Evolutionary conservation across 1,284 basidiomycete species (phyloP).

Genomic region (Tylopilus orsonianus): DNA sequence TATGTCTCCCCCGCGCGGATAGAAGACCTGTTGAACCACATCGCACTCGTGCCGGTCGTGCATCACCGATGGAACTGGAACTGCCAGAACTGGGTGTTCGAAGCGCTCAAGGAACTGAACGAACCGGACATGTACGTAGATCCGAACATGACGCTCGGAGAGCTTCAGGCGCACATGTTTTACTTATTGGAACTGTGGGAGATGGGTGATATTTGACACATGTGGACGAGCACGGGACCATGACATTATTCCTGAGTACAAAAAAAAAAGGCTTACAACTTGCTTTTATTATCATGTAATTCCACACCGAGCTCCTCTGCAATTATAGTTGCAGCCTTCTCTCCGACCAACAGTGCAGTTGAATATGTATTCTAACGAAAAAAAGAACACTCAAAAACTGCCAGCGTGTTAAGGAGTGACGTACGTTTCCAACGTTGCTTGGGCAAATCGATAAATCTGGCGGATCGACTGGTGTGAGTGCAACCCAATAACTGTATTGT

Average conservation of each 20-base stretch:
- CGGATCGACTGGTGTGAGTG: too few relatives aligned
- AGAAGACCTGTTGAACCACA: constrained; percentile 8
- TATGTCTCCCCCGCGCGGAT: constrained; percentile 13
- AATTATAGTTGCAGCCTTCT: constrained; percentile 32
- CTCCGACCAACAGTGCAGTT: constrained; percentile 31
- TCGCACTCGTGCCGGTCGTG: constrained; percentile 14
- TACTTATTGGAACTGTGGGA: constrained; percentile 22
- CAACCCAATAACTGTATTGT: too few relatives aligned
- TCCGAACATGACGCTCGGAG: constrained; percentile 9
- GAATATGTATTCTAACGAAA: constrained; percentile 31
- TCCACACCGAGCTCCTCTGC: constrained; percentile 24
- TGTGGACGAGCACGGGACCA: background rate
- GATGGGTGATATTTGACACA: constrained; percentile 12
- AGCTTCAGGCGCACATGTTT: constrained; percentile 15
- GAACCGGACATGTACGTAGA: constrained; percentile 10
- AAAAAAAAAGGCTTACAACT: too few relatives aligned
- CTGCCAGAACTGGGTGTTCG: constrained; percentile 22
- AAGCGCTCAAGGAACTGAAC: constrained; percentile 6
- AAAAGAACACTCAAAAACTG: background rate
- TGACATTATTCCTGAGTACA: too few relatives aligned
- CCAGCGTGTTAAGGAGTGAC: constrained; percentile 3
- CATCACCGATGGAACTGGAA: constrained; percentile 11
- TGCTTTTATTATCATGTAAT: background rate
- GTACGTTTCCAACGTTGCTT: constrained; percentile 31
- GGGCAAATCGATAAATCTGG: constrained; percentile 35